Conservation (phyloP, 352 stramenopile species). For the Phytophthora sansomeana region DNA sequence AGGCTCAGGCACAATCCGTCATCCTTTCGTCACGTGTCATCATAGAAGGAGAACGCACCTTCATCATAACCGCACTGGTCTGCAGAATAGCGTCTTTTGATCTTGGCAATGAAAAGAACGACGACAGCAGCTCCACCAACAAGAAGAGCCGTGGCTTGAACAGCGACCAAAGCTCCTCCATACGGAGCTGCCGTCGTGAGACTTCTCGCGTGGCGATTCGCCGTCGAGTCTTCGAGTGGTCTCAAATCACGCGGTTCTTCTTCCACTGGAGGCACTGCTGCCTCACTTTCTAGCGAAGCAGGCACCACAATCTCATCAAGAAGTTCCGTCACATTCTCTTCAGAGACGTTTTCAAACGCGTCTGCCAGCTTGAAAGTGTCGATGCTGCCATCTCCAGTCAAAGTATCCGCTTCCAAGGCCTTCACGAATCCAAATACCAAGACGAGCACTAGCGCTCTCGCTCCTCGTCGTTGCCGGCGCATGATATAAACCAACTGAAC, state of each 20-base stretch:
- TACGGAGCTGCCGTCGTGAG: constrained; percentile 7
- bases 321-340: constrained; percentile 26
- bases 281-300: constrained; percentile 18
- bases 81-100: constrained; percentile 18
- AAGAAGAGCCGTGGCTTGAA: constrained; percentile 42
- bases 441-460: neutral
- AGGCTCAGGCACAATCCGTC: neutral
- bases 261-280: constrained; percentile 1
- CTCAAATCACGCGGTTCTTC: constrained; percentile 15
- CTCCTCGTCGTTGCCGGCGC: constrained; percentile 11
- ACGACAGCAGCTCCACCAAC: constrained; percentile 37
- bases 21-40: neutral
- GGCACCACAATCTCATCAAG: constrained; percentile 31
- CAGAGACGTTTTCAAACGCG: constrained; percentile 19
- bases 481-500: constrained; percentile 27
- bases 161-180: constrained; percentile 34
- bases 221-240: constrained; percentile 6
- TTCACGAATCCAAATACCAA: constrained; percentile 16
- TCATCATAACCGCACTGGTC: constrained; percentile 25
- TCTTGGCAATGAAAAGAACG: constrained; percentile 34
- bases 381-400: neutral
- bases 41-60: constrained; percentile 20
- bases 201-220: neutral
- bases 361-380: constrained; percentile 18
- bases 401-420: neutral